Evolutionary conservation across 139 green algal species (phyloP), one percentile per base, ranked within the genome.

Genomic region (Desmodesmus armatus): DNA sequence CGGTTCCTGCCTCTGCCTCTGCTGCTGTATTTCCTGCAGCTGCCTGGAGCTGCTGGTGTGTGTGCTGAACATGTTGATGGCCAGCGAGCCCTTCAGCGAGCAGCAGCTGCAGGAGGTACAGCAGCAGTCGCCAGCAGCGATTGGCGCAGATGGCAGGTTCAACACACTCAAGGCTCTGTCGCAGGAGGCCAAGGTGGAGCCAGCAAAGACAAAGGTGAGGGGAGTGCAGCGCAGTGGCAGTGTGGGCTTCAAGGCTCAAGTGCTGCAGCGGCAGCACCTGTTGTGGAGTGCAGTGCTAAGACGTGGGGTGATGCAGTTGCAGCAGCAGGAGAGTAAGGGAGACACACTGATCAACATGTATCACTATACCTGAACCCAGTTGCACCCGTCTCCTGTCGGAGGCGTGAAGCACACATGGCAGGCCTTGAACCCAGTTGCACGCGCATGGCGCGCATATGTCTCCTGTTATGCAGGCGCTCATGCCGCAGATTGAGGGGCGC

Each of bases 21-120:
- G 3, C 55, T 83, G 55, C 21, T n/a, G 19, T 9, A 33, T 25
- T 23, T 60, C 5, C 1, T 79, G 85, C 85, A 93, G 90, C 41
- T 93, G 85, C 49, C 75, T 93, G 85, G 83, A 90, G 75, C 83
- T 93, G 47, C 83, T 93, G 35, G 85, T 87, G 21, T 93, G 90
- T 74, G 71, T 90, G 35, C 72, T 93, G 71, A 84, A 84, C 25
- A 40, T 91, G 47, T 80, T 93, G 17, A 58, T 88, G 25, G 80
- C 85, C 25, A 86, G 66, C 80, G 41, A 1, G 21, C 29, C 67
- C 23, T 71, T 53, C 51, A 67, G 33, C n/a, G 80, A 71, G 3
- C 11, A 21, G 7, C 47, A 86, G 49, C 27, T 86, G 33, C 5
- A 7, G 5, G 49, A n/a, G 2, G 47, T 86, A 33, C 47, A 71